Percentiles rank a stretch among this genome's conserved stretches.
Evolutionary conservation across 345 rosid species (phyloP).

Genomic region (Eucalyptus curtisii): DNA sequence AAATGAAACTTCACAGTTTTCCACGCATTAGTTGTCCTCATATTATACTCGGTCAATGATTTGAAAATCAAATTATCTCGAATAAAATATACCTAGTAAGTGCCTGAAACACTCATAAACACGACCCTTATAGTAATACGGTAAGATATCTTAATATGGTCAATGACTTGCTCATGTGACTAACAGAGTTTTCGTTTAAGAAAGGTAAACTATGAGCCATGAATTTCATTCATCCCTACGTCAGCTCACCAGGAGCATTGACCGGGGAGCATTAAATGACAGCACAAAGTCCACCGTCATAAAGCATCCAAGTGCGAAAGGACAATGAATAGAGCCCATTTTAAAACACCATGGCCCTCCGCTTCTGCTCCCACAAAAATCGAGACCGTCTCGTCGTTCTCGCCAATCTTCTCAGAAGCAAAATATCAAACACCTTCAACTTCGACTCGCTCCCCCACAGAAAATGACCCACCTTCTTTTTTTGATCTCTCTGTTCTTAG

Average conservation of each 20-base stretch:
- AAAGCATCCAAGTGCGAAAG: not conserved
- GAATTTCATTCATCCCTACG: not conserved
- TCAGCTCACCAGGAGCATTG: not conserved
- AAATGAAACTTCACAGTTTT: not conserved
- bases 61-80: not conserved
- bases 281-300: not conserved
- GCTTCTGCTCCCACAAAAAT: not conserved
- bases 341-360: not conserved
- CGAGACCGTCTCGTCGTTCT: not conserved
- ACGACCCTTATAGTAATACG: not conserved
- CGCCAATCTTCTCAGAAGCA: not conserved
- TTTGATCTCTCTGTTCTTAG: not conserved
- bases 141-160: not conserved
- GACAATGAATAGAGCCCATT: not conserved
- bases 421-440: not conserved
- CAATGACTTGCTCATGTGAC: not conserved
- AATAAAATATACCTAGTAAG: not conserved
- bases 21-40: not conserved
- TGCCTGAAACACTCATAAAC: not conserved
- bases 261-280: not conserved
- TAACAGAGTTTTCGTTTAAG: not conserved
- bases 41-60: not conserved
- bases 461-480: not conserved
- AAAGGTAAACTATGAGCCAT: not conserved
- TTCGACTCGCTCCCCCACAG: not conserved